Evolutionary conservation across 441 rosid species (phyloP).

Genomic region (Populus trichocarpa): DNA sequence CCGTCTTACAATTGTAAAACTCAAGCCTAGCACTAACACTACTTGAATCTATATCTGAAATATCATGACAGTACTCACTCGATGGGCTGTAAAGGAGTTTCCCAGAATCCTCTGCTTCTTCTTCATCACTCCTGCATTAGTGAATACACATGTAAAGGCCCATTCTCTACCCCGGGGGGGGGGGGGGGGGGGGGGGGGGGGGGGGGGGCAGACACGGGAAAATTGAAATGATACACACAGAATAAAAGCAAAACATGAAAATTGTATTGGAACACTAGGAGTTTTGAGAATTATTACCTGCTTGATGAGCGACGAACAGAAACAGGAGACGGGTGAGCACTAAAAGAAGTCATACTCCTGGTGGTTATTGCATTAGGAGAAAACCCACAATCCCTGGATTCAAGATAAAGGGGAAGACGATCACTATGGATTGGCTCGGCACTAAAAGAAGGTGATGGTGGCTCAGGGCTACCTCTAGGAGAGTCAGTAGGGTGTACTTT

Average conservation of each 20-base stretch:
- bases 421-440: slow-evolving; percentile 35
- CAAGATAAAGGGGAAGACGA: slow-evolving; percentile 42
- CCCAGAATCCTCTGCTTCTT: slow-evolving; percentile 53
- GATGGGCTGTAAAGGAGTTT: slow-evolving; percentile 61
- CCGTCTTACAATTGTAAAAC: slow-evolving; percentile 61
- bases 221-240: background rate
- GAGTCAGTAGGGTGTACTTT: slow-evolving; percentile 72
- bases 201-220: background rate
- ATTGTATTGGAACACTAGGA: background rate
- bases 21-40: slow-evolving; percentile 82
- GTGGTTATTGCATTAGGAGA: slow-evolving; percentile 31
- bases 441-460: slow-evolving; percentile 45
- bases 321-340: slow-evolving; percentile 37
- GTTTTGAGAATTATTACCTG: slow-evolving; percentile 43
- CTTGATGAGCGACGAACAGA: slow-evolving; percentile 52
- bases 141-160: slow-evolving; percentile 3
- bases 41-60: slow-evolving; percentile 72
- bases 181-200: no score
- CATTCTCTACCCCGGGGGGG: background rate
- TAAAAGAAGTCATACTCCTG: slow-evolving; percentile 41
- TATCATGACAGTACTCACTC: slow-evolving; percentile 58
- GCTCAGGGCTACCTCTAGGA: slow-evolving; percentile 59
- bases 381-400: slow-evolving; percentile 48
- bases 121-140: slow-evolving; percentile 74
- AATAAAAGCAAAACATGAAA: background rate